A percentile compares a stretch with the other conserved stretches of the same genome.
Conservation (phyloP, 2,329 filamentous ascomycete genomes). For the Scortechinia acanthostroma region DNA sequence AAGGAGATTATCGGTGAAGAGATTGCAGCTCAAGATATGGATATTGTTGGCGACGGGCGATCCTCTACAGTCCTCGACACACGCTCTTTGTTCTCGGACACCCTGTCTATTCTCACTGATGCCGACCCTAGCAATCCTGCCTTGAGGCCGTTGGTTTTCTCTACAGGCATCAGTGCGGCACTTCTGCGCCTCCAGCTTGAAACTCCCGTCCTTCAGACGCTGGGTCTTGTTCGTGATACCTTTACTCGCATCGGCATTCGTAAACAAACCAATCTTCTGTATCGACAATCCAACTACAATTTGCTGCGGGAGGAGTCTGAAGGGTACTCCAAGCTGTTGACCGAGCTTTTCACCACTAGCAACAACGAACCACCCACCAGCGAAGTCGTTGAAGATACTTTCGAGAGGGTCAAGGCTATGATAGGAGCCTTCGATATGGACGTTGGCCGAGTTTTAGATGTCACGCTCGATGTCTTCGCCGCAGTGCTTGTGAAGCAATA, state of each 20-base stretch:
- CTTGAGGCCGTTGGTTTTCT: constrained; percentile 52
- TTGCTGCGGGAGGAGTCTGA: constrained; percentile 90
- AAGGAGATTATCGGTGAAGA: constrained; percentile 65
- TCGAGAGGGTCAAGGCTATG: constrained; percentile 84
- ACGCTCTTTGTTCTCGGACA: constrained; percentile 73
- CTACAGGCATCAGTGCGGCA: constrained; percentile 64
- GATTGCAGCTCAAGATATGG: constrained; percentile 37
- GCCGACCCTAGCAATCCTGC: constrained; percentile 45
- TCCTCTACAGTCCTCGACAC: constrained; percentile 43
- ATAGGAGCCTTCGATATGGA: constrained; percentile 97
- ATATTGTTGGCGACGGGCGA: constrained; percentile 8
- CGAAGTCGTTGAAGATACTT: constrained; percentile 75
- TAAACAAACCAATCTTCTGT: constrained; percentile 85
- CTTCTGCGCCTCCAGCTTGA: constrained; percentile 81
- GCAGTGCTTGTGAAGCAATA: constrained; percentile 87
- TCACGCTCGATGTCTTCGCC: constrained; percentile 90
- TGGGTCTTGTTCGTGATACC: constrained; percentile 77
- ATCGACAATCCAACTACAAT: constrained; percentile 95
- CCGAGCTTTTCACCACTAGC: constrained; percentile 87
- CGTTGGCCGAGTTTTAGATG: constrained; percentile 86
- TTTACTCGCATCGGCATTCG: constrained; percentile 79
- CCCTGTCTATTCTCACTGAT: constrained; percentile 72
- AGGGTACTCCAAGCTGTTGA: constrained; percentile 91
- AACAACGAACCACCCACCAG: constrained; percentile 66
- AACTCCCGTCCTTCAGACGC: constrained; percentile 62